Conservation (phyloP, 768 basidiomycete species). For the Boletus coccyginus region DNA sequence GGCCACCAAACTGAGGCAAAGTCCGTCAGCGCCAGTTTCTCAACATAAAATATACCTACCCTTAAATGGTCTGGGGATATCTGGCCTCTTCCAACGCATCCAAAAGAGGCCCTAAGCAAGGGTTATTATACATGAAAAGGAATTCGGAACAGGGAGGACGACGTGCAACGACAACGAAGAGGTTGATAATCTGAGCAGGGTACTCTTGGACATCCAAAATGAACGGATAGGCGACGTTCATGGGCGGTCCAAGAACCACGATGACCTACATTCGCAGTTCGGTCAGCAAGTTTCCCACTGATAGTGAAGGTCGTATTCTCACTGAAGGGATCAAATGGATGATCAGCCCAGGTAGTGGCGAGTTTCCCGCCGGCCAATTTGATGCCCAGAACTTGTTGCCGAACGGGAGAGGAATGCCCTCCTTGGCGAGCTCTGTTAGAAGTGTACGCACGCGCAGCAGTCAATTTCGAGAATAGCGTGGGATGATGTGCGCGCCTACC, state of each 20-base stretch:
- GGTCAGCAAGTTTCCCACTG: neutral
- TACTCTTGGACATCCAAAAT: constrained; percentile 52
- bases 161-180: constrained; percentile 52
- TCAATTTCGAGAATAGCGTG: too few species aligned
- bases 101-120: constrained; percentile 50
- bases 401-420: constrained; percentile 59
- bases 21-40: constrained; percentile 1
- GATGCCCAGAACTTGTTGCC: constrained; percentile 60
- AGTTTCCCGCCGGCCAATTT: constrained; percentile 56
- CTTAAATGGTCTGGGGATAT: constrained; percentile 52
- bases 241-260: constrained; percentile 52
- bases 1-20: constrained; percentile 49
- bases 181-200: constrained; percentile 52
- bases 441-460: neutral
- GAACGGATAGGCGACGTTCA: constrained; percentile 53
- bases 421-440: constrained; percentile 52
- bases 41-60: constrained; percentile 19
- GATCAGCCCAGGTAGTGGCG: constrained; percentile 33
- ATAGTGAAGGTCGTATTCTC: constrained; percentile 1
- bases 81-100: constrained; percentile 50
- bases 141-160: constrained; percentile 27
- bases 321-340: constrained; percentile 48
- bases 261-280: constrained; percentile 37
- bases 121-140: neutral
- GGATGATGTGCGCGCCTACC: constrained; percentile 18